A percentile compares a stretch with the other conserved stretches of the same genome.
Evolutionary conservation across 139 green algal species (phyloP).

Genomic region (Trebouxia sp.): DNA sequence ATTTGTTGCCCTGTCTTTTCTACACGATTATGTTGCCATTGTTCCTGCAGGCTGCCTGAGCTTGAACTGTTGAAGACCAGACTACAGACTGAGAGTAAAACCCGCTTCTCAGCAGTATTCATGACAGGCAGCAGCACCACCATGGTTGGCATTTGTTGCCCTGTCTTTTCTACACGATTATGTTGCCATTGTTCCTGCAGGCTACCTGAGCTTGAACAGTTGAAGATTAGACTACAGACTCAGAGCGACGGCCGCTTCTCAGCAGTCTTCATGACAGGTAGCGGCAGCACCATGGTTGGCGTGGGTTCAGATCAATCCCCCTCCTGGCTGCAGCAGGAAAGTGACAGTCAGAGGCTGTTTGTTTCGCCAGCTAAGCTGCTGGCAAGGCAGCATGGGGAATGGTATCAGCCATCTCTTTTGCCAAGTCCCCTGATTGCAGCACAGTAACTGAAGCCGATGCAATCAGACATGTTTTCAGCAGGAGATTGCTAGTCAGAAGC

Average conservation of each 20-base stretch:
- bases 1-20: too few species aligned
- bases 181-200: constrained; percentile 33
- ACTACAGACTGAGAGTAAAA: constrained; percentile 51
- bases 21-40: too few species aligned
- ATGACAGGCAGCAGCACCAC: not conserved
- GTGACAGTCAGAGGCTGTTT: constrained; percentile 72
- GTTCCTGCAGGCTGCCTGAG: too few species aligned
- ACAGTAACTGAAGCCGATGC: not conserved
- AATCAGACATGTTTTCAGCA: not conserved
- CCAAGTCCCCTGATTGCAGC: not conserved
- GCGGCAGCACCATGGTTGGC: constrained; percentile 88
- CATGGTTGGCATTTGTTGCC: constrained; percentile 76
- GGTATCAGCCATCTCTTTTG: constrained; percentile 57
- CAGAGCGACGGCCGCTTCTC: constrained; percentile 53
- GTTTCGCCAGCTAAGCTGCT: constrained; percentile 78
- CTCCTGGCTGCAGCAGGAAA: constrained; percentile 55
- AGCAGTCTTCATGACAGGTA: constrained; percentile 95
- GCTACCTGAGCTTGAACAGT: constrained; percentile 76
- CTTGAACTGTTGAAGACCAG: constrained; percentile 81
- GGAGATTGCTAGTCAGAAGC: constrained; percentile 46
- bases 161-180: too few species aligned
- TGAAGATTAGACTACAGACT: constrained; percentile 78
- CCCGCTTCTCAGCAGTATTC: constrained; percentile 41
- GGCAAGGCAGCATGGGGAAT: constrained; percentile 57
- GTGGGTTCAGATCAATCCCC: constrained; percentile 71